A percentile compares a stretch with the other conserved stretches of the same genome.
Evolutionary conservation across 768 basidiomycete species (phyloP).

Genomic region (Nevesoporus exiguus): DNA sequence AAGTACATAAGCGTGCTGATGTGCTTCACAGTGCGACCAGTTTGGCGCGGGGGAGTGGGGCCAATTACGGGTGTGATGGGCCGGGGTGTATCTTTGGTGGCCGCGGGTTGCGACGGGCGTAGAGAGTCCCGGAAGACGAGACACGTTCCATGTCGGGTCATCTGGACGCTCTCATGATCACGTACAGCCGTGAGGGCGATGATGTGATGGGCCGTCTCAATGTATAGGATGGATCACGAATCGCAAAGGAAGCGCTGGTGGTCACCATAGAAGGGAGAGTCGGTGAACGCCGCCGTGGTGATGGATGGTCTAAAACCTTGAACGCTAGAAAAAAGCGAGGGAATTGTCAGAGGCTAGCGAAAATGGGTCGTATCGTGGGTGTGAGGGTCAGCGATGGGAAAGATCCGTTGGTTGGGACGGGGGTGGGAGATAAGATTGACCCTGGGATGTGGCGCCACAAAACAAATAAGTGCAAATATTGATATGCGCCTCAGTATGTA

Average conservation of each 20-base stretch:
- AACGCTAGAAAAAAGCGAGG: background rate
- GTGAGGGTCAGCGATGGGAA: slow-evolving; percentile 12
- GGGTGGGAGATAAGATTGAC: slow-evolving; percentile 33
- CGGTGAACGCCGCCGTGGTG: no score
- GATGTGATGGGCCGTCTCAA: slow-evolving; percentile 10
- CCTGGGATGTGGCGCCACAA: slow-evolving; percentile 27
- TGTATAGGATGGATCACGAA: slow-evolving; percentile 1
- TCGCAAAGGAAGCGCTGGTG: slow-evolving; percentile 3
- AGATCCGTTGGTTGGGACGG: background rate
- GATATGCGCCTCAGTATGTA: slow-evolving; percentile 23
- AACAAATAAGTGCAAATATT: slow-evolving; percentile 21
- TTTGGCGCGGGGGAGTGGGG: slow-evolving; percentile 6
- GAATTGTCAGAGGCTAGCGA: background rate
- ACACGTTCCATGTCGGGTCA: slow-evolving; percentile 19
- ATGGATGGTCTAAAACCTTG: slow-evolving; percentile 14
- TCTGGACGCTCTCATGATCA: slow-evolving; percentile 13
- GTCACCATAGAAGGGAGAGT: slow-evolving; percentile 2
- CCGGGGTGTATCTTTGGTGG: slow-evolving; percentile 2
- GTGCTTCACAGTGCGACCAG: slow-evolving; percentile 9
- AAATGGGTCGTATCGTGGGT: background rate
- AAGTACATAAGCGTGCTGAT: slow-evolving; percentile 6
- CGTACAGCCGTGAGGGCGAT: slow-evolving; percentile 22
- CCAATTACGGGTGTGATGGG: slow-evolving; percentile 5
- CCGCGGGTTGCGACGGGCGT: slow-evolving; percentile 21
- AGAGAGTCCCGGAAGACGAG: slow-evolving; percentile 18